Evolutionary conservation across 2,329 filamentous ascomycete genomes (phyloP).

Genomic region (Penicillium griseofulvum): DNA sequence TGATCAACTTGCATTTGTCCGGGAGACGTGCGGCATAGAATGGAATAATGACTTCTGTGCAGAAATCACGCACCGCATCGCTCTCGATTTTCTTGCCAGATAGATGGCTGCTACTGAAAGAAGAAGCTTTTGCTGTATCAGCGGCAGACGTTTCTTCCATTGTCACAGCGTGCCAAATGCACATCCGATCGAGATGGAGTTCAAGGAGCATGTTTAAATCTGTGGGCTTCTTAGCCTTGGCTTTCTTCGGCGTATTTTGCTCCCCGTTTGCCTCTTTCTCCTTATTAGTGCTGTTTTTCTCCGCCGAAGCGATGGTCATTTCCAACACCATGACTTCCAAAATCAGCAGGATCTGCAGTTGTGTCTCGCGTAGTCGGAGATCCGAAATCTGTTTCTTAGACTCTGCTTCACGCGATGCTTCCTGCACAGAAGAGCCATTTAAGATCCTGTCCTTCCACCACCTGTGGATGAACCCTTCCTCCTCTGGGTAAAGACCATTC

Average conservation of each 20-base stretch:
- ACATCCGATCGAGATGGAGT: slow-evolving; percentile 48
- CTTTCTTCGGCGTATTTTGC: slow-evolving; percentile 21
- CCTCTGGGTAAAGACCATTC: slow-evolving; percentile 48
- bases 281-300: slow-evolving; percentile 17
- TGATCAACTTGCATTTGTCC: slow-evolving; percentile 47
- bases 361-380: slow-evolving; percentile 48
- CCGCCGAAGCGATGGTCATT: slow-evolving; percentile 19
- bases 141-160: slow-evolving; percentile 36
- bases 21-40: slow-evolving; percentile 51
- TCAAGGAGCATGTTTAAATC: slow-evolving; percentile 47
- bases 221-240: slow-evolving; percentile 40
- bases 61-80: slow-evolving; percentile 50
- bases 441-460: slow-evolving; percentile 48
- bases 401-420: slow-evolving; percentile 36
- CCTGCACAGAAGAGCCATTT: slow-evolving; percentile 16
- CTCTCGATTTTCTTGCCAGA: slow-evolving; percentile 38
- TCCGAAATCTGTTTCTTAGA: slow-evolving; percentile 44
- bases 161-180: slow-evolving; percentile 52
- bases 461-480: slow-evolving; percentile 42
- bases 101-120: slow-evolving; percentile 27
- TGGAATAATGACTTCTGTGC: slow-evolving; percentile 50
- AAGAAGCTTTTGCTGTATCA: slow-evolving; percentile 27
- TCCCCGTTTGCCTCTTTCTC: slow-evolving; percentile 16
- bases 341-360: slow-evolving; percentile 51
- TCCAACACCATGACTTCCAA: slow-evolving; percentile 49